Conservation (phyloP, 192 early-diverging fungal species). For the Podila horticola region DNA sequence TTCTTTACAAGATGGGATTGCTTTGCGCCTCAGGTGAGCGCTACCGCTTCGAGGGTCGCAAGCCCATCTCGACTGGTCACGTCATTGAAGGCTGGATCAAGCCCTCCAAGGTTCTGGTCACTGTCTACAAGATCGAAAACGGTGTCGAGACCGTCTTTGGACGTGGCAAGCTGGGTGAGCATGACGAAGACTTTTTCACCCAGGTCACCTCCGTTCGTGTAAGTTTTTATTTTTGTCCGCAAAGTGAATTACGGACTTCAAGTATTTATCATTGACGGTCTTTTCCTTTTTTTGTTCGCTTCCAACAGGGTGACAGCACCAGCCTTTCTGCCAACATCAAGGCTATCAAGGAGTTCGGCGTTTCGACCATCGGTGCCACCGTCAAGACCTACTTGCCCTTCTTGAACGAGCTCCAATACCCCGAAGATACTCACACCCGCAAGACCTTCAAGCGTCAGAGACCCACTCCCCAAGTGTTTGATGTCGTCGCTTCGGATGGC, state of each 20-base stretch:
- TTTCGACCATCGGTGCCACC: constrained; percentile 17
- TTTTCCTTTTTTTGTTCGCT: background rate
- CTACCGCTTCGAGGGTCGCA: constrained; percentile 54
- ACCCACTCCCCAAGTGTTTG: constrained; percentile 19
- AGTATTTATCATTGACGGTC: background rate
- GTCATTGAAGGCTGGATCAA: constrained; percentile 52
- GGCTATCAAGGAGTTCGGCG: constrained; percentile 22
- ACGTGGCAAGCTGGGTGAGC: constrained; percentile 48
- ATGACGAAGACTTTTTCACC: constrained; percentile 42
- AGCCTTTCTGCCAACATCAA: constrained; percentile 11
- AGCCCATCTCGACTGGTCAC: constrained; percentile 40
- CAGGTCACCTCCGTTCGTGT: constrained; percentile 43
- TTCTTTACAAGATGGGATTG: constrained; percentile 52
- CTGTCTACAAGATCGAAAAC: constrained; percentile 42
- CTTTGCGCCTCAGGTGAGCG: constrained; percentile 41
- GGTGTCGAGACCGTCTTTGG: constrained; percentile 45
- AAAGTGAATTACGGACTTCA: background rate
- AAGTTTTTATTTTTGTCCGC: background rate
- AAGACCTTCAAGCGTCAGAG: constrained; percentile 37
- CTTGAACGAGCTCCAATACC: constrained; percentile 50
- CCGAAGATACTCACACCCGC: constrained; percentile 36
- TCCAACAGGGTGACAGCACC: constrained; percentile 24
- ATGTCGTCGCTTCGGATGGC: constrained; percentile 43
- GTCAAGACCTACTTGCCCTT: constrained; percentile 38
- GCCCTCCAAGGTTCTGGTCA: constrained; percentile 45